Percentiles rank a stretch among this genome's conserved stretches.
phyloP scores from a whole-genome alignment of 2,329 filamentous ascomycete genomes.

The Pseudogymnoascus sp. region DNA sequence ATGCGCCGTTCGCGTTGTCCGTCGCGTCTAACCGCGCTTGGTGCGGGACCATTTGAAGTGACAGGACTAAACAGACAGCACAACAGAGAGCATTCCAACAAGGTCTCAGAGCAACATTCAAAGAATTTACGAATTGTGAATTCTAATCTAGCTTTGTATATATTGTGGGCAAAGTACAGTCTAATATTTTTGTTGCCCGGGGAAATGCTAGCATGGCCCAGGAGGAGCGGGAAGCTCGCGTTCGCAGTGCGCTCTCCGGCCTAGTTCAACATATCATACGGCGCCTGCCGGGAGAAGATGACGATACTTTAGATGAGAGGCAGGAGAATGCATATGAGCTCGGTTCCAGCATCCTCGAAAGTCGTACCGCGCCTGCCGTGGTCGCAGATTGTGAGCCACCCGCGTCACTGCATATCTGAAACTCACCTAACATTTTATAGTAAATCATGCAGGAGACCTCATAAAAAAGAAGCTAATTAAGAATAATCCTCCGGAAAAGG shows the following conservation, averaged over 20 bases:
- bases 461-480: constrained; percentile 84
- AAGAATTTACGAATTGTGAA: not conserved
- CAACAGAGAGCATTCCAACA: not conserved
- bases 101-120: constrained; percentile 8
- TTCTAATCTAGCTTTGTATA: not conserved
- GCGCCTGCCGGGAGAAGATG: constrained; percentile 54
- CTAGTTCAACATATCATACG: constrained; percentile 69
- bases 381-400: constrained; percentile 27
- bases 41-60: not conserved
- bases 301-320: constrained; percentile 58
- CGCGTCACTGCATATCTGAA: not conserved
- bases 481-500: constrained; percentile 65
- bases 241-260: constrained; percentile 71
- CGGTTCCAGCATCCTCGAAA: constrained; percentile 38
- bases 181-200: not conserved
- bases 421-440: constrained; percentile 29
- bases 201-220: constrained; percentile 11
- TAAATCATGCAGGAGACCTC: constrained; percentile 86
- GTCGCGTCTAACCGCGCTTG: constrained; percentile 7
- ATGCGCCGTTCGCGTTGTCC: constrained; percentile 4
- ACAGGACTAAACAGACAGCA: constrained; percentile 3
- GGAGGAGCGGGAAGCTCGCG: constrained; percentile 48
- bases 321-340: constrained; percentile 53
- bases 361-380: constrained; percentile 25
- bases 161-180: not conserved